Evolutionary conservation across 306 rosid genomes (phyloP), one percentile per base, ranked within the genome.

Genomic region (Rosa persica): DNA sequence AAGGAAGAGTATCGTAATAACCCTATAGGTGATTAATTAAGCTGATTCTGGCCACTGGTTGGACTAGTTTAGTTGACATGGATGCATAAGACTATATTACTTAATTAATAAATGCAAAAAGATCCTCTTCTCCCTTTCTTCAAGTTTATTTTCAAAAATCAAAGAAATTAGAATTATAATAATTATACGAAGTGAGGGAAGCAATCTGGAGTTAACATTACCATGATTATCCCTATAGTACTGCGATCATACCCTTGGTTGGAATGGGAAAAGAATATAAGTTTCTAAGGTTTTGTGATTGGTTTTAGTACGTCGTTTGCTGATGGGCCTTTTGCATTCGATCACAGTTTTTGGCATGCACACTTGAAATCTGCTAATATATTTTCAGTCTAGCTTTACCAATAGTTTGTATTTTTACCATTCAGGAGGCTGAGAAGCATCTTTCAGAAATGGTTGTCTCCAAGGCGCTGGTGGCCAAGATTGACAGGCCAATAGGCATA

Each of bases 391-490:
- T 36, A 34, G 43, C 42, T 47, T 30, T 27, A 64, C 44, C 70
- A 43, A 47, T 61, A 13, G 6, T 40, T 73, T 74, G 62, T 27
- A 48, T 57, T 23, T 49, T 12, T 30, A 46, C 44, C 43, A 62
- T 76, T 69, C 84, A 95, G 99, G 99, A 95, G 74, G 96, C 96
- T 20, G 98, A 95, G 94, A 95, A 90, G 83, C 97, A 95, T 85
- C 94, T 95, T 46, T 95, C 99, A 12, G 99, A 93, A 16, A 95
- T 95, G 99, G 99, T 95, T 38, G 99, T 95, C 83, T 91, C 99
- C 36, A 95, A 95, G 89, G 98, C 98, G 3, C 72, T 95, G 67
- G 86, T 93, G 40, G 97, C 98, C 3, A 95, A 95, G 88, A 93
- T 95, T 74, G 99, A 95, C 79, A 86, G 99, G 82, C 99, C 99